phyloP scores from a whole-genome alignment of 2,329 filamentous ascomycete genomes.

The Ophiocordyceps robertsii region DNA sequence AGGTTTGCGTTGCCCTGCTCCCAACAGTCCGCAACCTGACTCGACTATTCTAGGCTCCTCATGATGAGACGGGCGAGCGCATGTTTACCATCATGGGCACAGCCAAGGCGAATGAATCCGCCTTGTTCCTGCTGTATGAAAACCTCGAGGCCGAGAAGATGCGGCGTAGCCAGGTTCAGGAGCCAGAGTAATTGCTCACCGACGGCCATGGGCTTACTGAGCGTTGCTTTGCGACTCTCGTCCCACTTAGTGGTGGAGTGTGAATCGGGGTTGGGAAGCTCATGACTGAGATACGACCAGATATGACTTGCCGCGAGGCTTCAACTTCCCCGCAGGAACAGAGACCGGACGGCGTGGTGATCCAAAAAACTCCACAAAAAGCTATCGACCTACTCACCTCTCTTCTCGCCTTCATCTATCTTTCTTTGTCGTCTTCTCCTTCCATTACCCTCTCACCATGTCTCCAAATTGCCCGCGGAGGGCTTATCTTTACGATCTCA shows the following conservation, averaged over 20 bases:
- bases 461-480: slow-evolving; percentile 3
- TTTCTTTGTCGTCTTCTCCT: slow-evolving; percentile 13
- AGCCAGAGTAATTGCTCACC: slow-evolving; percentile 30
- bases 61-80: slow-evolving; percentile 93
- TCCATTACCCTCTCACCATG: slow-evolving; percentile 3
- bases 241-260: slow-evolving; percentile 18
- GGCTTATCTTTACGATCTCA: slow-evolving; percentile 1
- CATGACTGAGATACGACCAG: slow-evolving; percentile 36
- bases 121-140: slow-evolving; percentile 92
- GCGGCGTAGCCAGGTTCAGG: slow-evolving; percentile 71
- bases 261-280: slow-evolving; percentile 35
- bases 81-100: slow-evolving; percentile 99
- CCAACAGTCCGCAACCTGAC: not conserved
- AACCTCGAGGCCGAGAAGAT: slow-evolving; percentile 99
- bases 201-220: slow-evolving; percentile 1
- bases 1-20: slow-evolving; percentile 8
- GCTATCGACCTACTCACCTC: slow-evolving; percentile 9
- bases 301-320: slow-evolving; percentile 53
- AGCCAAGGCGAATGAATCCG: slow-evolving; percentile 85
- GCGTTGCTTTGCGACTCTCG: slow-evolving; percentile 16
- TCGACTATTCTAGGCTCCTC: slow-evolving; percentile 48
- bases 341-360: slow-evolving; percentile 30
- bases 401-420: slow-evolving; percentile 6
- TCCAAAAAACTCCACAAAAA: slow-evolving; percentile 2
- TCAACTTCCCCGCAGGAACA: slow-evolving; percentile 31